Evolutionary conservation across 208 protist species (phyloP).

Genomic region (Trypanosoma congolense): DNA sequence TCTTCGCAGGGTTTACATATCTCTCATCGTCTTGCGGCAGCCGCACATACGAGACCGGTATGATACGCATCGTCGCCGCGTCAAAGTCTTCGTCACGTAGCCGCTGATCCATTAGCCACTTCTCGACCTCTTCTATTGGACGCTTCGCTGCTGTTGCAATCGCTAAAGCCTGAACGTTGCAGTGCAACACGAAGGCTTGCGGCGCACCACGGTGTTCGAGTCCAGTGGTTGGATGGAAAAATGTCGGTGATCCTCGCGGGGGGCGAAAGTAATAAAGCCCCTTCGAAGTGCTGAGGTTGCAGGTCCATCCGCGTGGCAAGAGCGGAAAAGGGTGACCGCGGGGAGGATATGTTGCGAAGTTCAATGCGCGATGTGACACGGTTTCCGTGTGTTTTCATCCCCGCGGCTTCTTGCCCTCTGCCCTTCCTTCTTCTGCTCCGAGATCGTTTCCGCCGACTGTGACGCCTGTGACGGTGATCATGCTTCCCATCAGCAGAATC

Average conservation of each 20-base stretch:
- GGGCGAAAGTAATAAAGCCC: constrained; percentile 28
- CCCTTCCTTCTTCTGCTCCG: constrained; percentile 15
- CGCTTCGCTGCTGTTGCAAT: constrained; percentile 29
- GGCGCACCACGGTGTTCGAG: constrained; percentile 55
- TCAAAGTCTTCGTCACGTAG: constrained; percentile 49
- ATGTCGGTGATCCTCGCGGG: constrained; percentile 14
- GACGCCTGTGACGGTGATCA: constrained; percentile 4
- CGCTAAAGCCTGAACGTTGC: constrained; percentile 31
- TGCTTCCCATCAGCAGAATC: background rate
- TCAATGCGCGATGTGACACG: constrained; percentile 1
- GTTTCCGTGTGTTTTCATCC: constrained; percentile 1
- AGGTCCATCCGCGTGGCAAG: constrained; percentile 18
- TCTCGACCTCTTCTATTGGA: constrained; percentile 35
- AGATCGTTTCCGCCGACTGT: background rate
- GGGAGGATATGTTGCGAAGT: constrained; percentile 12
- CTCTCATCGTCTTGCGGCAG: constrained; percentile 29
- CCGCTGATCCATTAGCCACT: constrained; percentile 68
- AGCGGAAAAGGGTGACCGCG: constrained; percentile 23
- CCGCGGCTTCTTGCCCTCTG: constrained; percentile 16
- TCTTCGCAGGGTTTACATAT: background rate
- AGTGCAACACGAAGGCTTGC: constrained; percentile 64
- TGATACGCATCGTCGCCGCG: constrained; percentile 41
- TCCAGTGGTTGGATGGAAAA: constrained; percentile 43
- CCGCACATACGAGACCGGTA: constrained; percentile 43
- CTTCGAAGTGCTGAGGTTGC: constrained; percentile 24